Base-by-base conservation (phyloP, 768 basidiomycete species). In the Naganishia kalamii region DNA sequence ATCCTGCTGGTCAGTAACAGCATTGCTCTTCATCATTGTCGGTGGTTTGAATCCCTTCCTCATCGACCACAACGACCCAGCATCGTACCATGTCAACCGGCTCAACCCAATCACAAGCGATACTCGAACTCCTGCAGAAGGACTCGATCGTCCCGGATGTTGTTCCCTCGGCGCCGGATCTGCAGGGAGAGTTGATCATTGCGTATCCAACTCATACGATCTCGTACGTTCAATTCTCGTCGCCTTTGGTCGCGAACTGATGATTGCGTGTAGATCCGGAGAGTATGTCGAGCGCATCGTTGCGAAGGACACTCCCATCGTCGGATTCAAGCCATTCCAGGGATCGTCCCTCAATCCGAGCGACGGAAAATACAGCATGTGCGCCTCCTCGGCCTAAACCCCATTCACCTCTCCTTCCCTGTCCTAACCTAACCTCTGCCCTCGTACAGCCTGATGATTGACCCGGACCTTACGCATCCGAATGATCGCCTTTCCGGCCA, bases 401-500 rank as follows among this genome's bases (percentile, higher is more conserved):
- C 13, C 19, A 7, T 19, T 32, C 25, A 11, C 30, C 12, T 29
- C 52, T n/a, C n/a, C n/a, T n/a, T 25, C 52, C 13, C 12, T 32
- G 25, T 54, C 32, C 17, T 48, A 27, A 49, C 29, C 60, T 23
- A 12, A n/a, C n/a, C 25, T 15, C 6, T 41, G 13, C 35, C 35
- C 40, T 29, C 37, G 6, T n/a, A 23, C 25, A 64, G 62, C 6
- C 40, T 64, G 35, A 43, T 37, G 62, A 41, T 64, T 37, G 62
- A 64, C 41, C 48, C 62, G 25, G 62, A 64, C 41, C 44, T 64
- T 5, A 48, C 50, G 23, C 49, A 64, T n/a, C 50, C 35, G 15
- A 64, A 64, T 50, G 62, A 64, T 41, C 48, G 48, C 11, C 32
- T 52, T 17, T 64, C 62, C 13, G 62, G 62, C 21, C 62, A 64